Conservation (phyloP, 2,329 filamentous ascomycete genomes). For the Harringtonia aguacate region DNA sequence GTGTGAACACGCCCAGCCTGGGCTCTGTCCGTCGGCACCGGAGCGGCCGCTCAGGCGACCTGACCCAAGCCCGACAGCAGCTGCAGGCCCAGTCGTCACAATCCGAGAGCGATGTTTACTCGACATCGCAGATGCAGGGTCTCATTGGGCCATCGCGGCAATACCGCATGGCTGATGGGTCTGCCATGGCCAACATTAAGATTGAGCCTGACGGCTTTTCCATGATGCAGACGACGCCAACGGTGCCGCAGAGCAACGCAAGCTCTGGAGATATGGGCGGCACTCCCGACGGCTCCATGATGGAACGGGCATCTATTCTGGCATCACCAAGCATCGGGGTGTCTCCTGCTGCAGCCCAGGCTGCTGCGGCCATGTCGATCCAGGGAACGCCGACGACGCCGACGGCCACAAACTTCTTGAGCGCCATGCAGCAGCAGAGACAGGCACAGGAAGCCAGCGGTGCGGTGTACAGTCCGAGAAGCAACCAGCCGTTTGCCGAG, state of each 20-base stretch:
- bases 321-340: conserved; percentile 26
- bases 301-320: conserved; percentile 30
- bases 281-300: conserved; percentile 13
- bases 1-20: background rate
- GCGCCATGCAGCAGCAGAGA: conserved; percentile 9
- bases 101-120: background rate
- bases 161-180: too few species aligned
- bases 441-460: conserved; percentile 7
- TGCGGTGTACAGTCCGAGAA: conserved; percentile 11
- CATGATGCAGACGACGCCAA: conserved; percentile 28
- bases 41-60: conserved; percentile 10
- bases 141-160: conserved; percentile 9
- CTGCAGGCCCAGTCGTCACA: background rate
- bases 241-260: conserved; percentile 24
- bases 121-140: conserved; percentile 2
- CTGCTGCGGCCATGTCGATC: conserved; percentile 4
- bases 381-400: conserved; percentile 9
- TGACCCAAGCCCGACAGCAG: conserved; percentile 15
- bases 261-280: conserved; percentile 22
- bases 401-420: background rate
- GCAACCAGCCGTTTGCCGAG: conserved; percentile 29
- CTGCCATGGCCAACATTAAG: conserved; percentile 21
- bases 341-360: background rate
- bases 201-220: conserved; percentile 27
- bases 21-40: background rate